Base-by-base conservation (phyloP, 352 stramenopile genomes). In the Globisporangium camurandrum region DNA sequence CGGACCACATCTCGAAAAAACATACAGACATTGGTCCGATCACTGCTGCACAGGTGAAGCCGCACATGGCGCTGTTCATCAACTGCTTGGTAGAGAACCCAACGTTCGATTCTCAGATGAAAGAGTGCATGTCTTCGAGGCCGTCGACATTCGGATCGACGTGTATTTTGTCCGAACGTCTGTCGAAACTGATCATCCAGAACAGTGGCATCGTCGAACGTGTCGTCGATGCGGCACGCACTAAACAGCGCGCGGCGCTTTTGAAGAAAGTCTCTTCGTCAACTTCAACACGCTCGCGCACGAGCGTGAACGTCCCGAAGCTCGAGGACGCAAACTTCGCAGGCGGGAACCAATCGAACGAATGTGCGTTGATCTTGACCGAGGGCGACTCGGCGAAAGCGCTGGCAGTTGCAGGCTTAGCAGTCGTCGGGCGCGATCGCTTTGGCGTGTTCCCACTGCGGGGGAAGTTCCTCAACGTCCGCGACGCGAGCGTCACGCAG, bases 341-440 rank as follows among this genome's bases (percentile, higher is more conserved):
- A 1, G 97, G 97, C 43, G 95, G 88, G 7, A 59, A 89, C 24
- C 88, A 80, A 20, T 85, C 82, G 7, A 80, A 74, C 38, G 95
- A 99, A 48, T 97, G 90, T 46, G 93, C 97, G 19, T 68, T 99
- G 7, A 99, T 99, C 47, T 69, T 99, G 39, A 99, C 97, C 0
- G 97, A 99, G 77, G 97, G 97, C 54, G 97, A 99, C 67, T 99
- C 95, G 23, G 97, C 97, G 51, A 99, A 99, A 64, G 97, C 96
- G 0, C 72, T 99, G 0, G 97, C 97, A 17, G 96, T 99, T n/a
- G 97, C 95, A 31, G 97, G 97, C 7, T 71, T 99, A 8, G 95
- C 95, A 5, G 95, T 99, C 27, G 88, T 99, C 31, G 97, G 97
- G 6, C 84, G 97, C 22, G 97, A 99, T 53, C 88, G 91, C 49